Conservation (phyloP, 2,329 filamentous ascomycete species). For the Verticillium dahliae region DNA sequence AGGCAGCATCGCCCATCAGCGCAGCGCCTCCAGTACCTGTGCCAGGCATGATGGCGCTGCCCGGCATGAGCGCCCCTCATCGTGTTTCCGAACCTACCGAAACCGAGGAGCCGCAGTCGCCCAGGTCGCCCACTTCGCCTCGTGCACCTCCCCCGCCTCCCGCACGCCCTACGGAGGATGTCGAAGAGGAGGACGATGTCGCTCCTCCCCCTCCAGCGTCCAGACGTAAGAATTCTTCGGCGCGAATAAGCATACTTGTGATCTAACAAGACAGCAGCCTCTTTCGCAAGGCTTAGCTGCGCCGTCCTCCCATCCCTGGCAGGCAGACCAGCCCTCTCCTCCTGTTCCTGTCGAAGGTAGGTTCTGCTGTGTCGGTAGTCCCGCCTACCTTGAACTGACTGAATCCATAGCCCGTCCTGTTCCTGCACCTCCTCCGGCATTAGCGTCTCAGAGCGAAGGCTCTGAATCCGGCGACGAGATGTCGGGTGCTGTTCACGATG, state of each 20-base stretch:
- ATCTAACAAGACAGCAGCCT: slow-evolving; percentile 23
- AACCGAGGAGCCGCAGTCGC: slow-evolving; percentile 37
- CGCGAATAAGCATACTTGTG: slow-evolving; percentile 4
- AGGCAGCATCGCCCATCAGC: slow-evolving; percentile 33
- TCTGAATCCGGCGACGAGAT: slow-evolving; percentile 88
- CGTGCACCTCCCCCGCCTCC: slow-evolving; percentile 30
- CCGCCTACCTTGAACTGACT: background rate
- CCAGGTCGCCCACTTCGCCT: slow-evolving; percentile 28
- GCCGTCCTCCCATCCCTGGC: slow-evolving; percentile 39
- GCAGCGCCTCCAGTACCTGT: slow-evolving; percentile 50
- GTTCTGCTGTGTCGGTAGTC: slow-evolving; percentile 19
- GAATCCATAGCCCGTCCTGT: slow-evolving; percentile 52
- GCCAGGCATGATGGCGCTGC: slow-evolving; percentile 52
- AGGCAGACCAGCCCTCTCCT: slow-evolving; percentile 48
- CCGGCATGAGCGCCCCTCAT: slow-evolving; percentile 61
- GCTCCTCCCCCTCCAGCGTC: slow-evolving; percentile 9
- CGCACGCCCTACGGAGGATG: slow-evolving; percentile 48
- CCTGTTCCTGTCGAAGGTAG: slow-evolving; percentile 56
- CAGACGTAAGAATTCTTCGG: slow-evolving; percentile 3
- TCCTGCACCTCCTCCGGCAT: slow-evolving; percentile 44
- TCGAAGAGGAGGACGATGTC: slow-evolving; percentile 30
- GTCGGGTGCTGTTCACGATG: slow-evolving; percentile 36
- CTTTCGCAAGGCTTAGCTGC: slow-evolving; percentile 23
- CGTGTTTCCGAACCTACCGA: slow-evolving; percentile 35
- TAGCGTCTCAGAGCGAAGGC: slow-evolving; percentile 63